phyloP scores from a whole-genome alignment of 169 alveolate species.

The Cryptosporidium bovis region DNA sequence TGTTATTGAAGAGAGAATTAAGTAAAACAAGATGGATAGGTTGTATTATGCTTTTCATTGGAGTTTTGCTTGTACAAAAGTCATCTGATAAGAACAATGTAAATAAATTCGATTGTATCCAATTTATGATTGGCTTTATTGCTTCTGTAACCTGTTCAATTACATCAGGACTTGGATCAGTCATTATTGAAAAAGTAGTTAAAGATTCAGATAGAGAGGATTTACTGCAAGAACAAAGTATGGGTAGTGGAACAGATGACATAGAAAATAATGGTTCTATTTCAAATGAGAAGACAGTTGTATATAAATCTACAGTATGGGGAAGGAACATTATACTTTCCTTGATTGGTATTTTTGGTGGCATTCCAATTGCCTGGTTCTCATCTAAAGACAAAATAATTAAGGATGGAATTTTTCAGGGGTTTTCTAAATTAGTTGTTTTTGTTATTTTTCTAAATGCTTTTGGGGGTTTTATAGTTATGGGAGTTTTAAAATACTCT shows the following conservation, averaged over 20 bases:
- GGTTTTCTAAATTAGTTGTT: conserved; percentile 31
- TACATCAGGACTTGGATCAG: conserved; percentile 70
- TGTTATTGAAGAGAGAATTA: conserved; percentile 30
- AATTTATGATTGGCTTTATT: conserved; percentile 31
- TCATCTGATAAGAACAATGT: conserved; percentile 1
- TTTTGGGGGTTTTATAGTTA: conserved; percentile 67
- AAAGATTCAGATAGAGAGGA: conserved; percentile 13
- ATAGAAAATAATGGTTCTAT: background rate
- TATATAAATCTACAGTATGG: conserved; percentile 58
- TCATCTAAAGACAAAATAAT: conserved; percentile 43
- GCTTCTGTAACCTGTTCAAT: conserved; percentile 57
- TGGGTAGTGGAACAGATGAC: background rate
- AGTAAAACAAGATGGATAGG: conserved; percentile 59
- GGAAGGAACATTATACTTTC: conserved; percentile 67
- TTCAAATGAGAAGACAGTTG: background rate
- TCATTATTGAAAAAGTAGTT: conserved; percentile 53
- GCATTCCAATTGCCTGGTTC: conserved; percentile 58
- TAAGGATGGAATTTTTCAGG: conserved; percentile 66
- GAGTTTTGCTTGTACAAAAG: conserved; percentile 48
- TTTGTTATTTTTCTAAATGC: conserved; percentile 71
- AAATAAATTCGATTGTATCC: background rate
- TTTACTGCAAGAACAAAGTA: background rate
- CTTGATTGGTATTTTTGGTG: conserved; percentile 64
- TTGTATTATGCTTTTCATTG: conserved; percentile 40
- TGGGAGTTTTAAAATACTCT: conserved; percentile 60